These are phyloP conservation scores for Immersiella caudata DNA, from an alignment of 495 filamentous ascomycete genomes.

Conservation along the genomic window DNA sequence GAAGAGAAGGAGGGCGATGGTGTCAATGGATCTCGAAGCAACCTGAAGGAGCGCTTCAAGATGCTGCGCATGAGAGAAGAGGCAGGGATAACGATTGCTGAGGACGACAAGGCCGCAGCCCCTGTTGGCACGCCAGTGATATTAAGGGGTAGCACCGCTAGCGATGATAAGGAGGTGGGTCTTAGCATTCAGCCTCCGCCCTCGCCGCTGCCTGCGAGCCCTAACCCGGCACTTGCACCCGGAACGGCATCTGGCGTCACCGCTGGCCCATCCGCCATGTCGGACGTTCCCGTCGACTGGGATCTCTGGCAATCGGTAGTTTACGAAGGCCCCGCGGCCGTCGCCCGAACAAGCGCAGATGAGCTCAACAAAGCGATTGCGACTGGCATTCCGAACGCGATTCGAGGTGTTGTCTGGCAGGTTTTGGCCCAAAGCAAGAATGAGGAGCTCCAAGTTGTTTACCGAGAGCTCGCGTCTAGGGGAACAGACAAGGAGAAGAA, in stretches of 20 bases:
- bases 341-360: constrained; percentile 80
- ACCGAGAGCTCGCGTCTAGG: constrained; percentile 76
- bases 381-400: constrained; percentile 89
- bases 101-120: constrained; percentile 51
- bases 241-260: constrained; percentile 80
- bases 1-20: constrained; percentile 61
- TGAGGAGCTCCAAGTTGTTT: constrained; percentile 84
- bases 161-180: constrained; percentile 54
- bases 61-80: constrained; percentile 79
- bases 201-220: constrained; percentile 54
- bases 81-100: constrained; percentile 57
- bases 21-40: constrained; percentile 59
- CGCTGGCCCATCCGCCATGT: constrained; percentile 66
- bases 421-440: constrained; percentile 92
- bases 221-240: constrained; percentile 66
- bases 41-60: constrained; percentile 85
- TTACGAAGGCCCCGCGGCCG: constrained; percentile 84
- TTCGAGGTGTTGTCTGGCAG: constrained; percentile 97
- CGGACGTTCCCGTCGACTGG: constrained; percentile 83
- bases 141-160: constrained; percentile 49
- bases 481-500: constrained; percentile 81
- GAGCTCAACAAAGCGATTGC: constrained; percentile 90
- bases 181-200: constrained; percentile 43
- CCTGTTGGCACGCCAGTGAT: constrained; percentile 46
- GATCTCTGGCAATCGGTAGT: constrained; percentile 97